Percentiles rank a stretch among this genome's conserved stretches.
Evolutionary conservation across 345 rosid genomes (phyloP).

Genomic region (Dipteronia dyeriana): DNA sequence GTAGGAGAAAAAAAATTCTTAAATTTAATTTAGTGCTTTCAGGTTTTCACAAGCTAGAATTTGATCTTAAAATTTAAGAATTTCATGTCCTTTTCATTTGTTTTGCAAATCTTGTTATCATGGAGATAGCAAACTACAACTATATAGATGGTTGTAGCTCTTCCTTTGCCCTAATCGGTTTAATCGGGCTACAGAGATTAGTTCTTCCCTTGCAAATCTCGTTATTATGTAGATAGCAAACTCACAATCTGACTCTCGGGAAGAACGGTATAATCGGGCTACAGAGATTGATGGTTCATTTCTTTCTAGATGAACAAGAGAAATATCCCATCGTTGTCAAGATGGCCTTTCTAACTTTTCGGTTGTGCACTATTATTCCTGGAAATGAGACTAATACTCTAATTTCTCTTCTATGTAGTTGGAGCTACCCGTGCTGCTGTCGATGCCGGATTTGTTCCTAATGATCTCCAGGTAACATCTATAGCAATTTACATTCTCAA

Average conservation of each 20-base stretch:
- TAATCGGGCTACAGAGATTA: neutral
- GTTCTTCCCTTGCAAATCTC: too few species aligned
- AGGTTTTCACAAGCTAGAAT: neutral
- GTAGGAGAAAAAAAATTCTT: neutral
- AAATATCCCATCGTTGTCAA: neutral
- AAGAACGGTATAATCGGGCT: neutral
- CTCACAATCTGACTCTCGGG: neutral
- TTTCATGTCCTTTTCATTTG: neutral
- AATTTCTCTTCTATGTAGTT: constrained; percentile 43
- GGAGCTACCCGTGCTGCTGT: constrained; percentile 99
- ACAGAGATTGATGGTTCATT: neutral
- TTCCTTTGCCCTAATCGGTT: neutral
- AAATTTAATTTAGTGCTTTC: neutral
- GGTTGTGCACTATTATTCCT: neutral
- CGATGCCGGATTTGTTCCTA: constrained; percentile 98
- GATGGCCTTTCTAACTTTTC: neutral
- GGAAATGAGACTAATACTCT: neutral
- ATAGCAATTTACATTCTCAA: neutral
- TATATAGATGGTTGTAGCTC: neutral
- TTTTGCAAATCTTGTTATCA: neutral
- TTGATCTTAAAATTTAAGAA: neutral
- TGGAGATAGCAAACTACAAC: neutral
- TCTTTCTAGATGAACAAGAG: neutral
- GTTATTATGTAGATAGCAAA: neutral
- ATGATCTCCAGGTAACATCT: constrained; percentile 83